Conservation (phyloP, 768 basidiomycete genomes). For the Hericium rajendrae region DNA sequence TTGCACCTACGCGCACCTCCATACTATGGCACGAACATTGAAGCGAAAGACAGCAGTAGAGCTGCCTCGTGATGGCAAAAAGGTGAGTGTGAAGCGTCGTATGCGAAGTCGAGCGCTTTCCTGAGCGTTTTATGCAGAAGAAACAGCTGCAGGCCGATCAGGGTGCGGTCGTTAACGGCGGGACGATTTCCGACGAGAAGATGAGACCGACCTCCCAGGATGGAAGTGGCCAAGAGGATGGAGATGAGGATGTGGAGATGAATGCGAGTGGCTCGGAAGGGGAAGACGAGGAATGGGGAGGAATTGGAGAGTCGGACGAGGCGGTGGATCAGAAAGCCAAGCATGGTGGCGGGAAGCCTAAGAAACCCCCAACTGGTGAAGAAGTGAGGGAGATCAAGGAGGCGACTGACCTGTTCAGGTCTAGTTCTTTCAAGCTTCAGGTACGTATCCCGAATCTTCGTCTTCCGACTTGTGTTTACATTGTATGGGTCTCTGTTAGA, state of each 20-base stretch:
- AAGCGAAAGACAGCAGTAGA: no score
- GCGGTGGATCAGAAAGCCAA: background rate
- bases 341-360: constrained; percentile 10
- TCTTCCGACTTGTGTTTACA: background rate
- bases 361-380: constrained; percentile 55
- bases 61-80: no score
- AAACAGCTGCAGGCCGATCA: background rate
- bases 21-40: no score
- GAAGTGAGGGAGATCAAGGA: constrained; percentile 68
- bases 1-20: no score
- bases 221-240: constrained; percentile 10
- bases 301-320: background rate
- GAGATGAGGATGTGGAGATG: background rate
- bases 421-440: constrained; percentile 79
- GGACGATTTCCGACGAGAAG: no score
- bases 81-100: no score
- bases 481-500: constrained; percentile 29
- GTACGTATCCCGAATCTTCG: constrained; percentile 25
- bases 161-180: background rate
- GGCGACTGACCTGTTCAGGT: constrained; percentile 63
- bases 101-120: no score
- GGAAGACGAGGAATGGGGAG: constrained; percentile 2
- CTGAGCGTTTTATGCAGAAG: background rate
- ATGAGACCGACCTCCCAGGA: no score
- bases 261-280: background rate